A percentile compares a stretch with the other conserved stretches of the same genome.
phyloP scores from a whole-genome alignment of 306 rosid species.

The Rubus parviflorus region DNA sequence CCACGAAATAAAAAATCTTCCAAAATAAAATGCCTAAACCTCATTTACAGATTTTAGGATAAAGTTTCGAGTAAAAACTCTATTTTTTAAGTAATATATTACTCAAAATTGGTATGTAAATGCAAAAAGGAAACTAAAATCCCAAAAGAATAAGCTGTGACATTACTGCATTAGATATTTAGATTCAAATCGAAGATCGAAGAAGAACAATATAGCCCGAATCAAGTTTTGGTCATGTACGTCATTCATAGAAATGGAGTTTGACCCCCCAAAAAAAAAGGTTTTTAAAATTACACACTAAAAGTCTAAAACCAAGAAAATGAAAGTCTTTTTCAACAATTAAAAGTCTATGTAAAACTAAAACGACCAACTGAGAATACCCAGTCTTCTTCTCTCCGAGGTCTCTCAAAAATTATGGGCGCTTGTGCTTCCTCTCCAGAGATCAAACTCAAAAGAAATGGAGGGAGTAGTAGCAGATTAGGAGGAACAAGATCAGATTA shows the following conservation, averaged over 20 bases:
- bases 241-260: not conserved
- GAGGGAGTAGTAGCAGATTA: not conserved
- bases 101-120: not conserved
- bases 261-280: not conserved
- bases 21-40: not conserved
- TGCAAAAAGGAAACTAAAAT: not conserved
- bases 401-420: conserved; percentile 45
- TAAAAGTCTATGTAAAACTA: not conserved
- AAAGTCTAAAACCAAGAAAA: no score
- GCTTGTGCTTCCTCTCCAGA: conserved; percentile 43
- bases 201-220: no score
- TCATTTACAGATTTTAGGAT: not conserved
- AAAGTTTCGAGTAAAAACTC: not conserved
- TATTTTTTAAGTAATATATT: not conserved
- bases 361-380: not conserved
- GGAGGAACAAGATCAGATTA: conserved; percentile 25
- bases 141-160: not conserved
- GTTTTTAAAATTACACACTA: not conserved
- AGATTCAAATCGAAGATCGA: no score
- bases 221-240: not conserved
- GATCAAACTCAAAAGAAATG: not conserved
- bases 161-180: no score
- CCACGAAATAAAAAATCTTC: not conserved
- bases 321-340: not conserved
- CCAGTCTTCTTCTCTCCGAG: not conserved